Evolutionary conservation across 805 yeast genomes (phyloP).

Genomic region (Hanseniaspora lindneri): DNA sequence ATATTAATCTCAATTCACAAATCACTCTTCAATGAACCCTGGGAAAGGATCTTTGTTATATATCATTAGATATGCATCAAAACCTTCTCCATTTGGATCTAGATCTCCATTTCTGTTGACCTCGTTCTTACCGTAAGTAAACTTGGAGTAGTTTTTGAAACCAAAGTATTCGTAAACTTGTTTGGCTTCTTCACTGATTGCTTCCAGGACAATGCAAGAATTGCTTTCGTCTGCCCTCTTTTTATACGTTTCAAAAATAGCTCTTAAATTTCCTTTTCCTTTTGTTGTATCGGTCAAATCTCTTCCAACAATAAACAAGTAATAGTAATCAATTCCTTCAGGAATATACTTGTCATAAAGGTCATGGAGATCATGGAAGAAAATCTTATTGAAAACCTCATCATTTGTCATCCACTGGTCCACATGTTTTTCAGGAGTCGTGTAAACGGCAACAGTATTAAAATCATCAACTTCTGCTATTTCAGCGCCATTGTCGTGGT

Average conservation of each 20-base stretch:
- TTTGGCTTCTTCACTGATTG: slow-evolving; percentile 19
- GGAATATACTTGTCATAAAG: slow-evolving; percentile 24
- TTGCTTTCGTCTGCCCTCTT: slow-evolving; percentile 14
- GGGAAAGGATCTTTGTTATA: slow-evolving; percentile 24
- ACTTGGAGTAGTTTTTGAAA: slow-evolving; percentile 9
- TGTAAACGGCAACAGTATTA: slow-evolving; percentile 16
- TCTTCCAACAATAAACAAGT: slow-evolving; percentile 17
- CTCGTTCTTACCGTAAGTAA: slow-evolving; percentile 15
- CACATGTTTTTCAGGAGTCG: slow-evolving; percentile 16
- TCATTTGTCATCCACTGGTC: slow-evolving; percentile 16
- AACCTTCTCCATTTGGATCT: slow-evolving; percentile 28
- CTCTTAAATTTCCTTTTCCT: slow-evolving; percentile 17
- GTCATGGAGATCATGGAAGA: slow-evolving; percentile 17
- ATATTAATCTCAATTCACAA: too few species aligned
- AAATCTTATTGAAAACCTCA: slow-evolving; percentile 12
- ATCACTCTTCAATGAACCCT: slow-evolving; percentile 6
- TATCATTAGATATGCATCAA: slow-evolving; percentile 27
- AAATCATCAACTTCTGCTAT: slow-evolving; percentile 17
- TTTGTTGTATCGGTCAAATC: slow-evolving; percentile 15
- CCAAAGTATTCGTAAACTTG: slow-evolving; percentile 10
- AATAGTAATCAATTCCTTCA: slow-evolving; percentile 9
- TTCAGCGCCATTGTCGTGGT: slow-evolving; percentile 16
- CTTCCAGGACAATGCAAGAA: slow-evolving; percentile 17
- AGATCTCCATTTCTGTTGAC: slow-evolving; percentile 14
- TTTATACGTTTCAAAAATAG: slow-evolving; percentile 16